Percentiles rank a stretch among this genome's conserved stretches.
Conservation (phyloP, 2,329 filamentous ascomycete genomes). For the Tympanopsis confertula region DNA sequence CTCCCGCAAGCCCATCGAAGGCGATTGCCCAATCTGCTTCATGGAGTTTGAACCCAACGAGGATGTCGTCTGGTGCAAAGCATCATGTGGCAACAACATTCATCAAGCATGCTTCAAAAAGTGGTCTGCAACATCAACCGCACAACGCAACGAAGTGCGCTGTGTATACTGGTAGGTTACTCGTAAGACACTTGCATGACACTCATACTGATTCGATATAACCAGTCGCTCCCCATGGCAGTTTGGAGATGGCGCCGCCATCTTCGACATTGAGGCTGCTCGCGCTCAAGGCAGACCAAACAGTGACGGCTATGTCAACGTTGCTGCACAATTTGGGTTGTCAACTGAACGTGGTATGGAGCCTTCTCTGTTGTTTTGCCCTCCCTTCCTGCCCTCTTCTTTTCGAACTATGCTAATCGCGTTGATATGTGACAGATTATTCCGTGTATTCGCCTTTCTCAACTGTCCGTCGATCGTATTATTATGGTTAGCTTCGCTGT, state of each 20-base stretch:
- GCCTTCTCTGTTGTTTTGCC: constrained; percentile 9
- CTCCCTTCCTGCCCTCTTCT: constrained; percentile 1
- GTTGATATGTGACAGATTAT: constrained; percentile 16
- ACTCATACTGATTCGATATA: background rate
- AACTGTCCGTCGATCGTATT: constrained; percentile 14
- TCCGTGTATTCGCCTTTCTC: constrained; percentile 25
- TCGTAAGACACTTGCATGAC: background rate
- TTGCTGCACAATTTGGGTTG: constrained; percentile 25
- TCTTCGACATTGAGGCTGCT: constrained; percentile 4
- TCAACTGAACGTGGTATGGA: constrained; percentile 21
- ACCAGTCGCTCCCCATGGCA: constrained; percentile 27
- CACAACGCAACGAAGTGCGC: constrained; percentile 11
- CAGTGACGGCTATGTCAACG: constrained; percentile 29
- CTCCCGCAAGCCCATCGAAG: constrained; percentile 45
- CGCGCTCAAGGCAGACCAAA: constrained; percentile 15
- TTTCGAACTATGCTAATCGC: constrained; percentile 2
- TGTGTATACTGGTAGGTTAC: constrained; percentile 30
- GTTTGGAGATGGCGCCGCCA: constrained; percentile 13
- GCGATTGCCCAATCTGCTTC: constrained; percentile 53
- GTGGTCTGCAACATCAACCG: constrained; percentile 25
- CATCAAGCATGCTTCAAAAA: constrained; percentile 42
- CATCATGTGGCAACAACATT: constrained; percentile 51
- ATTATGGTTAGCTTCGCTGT: constrained; percentile 9
- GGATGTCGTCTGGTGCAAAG: constrained; percentile 43
- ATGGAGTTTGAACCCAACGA: constrained; percentile 35